These are phyloP conservation scores for Elsinoe australis DNA, from an alignment of 2,329 filamentous ascomycete genomes.

Conservation along the genomic window DNA sequence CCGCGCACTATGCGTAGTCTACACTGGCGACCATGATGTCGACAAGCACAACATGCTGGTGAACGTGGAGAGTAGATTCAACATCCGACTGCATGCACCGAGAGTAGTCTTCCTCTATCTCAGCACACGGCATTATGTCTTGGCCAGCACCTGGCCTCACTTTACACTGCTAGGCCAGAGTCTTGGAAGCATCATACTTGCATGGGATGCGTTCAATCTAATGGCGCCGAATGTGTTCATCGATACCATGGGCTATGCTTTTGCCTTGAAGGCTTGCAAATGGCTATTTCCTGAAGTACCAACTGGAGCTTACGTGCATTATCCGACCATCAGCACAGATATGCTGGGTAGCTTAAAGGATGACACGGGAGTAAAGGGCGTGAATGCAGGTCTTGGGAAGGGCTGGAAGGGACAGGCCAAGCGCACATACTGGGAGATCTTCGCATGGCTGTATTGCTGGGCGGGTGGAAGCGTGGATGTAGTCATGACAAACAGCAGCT, in stretches of 20 bases:
- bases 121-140: constrained; percentile 75
- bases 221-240: constrained; percentile 89
- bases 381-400: constrained; percentile 75
- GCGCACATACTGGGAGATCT: constrained; percentile 75
- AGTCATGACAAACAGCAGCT: constrained; percentile 95
- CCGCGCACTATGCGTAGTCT: constrained; percentile 80
- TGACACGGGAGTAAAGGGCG: constrained; percentile 49
- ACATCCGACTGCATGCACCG: constrained; percentile 77
- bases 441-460: constrained; percentile 73
- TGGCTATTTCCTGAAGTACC: constrained; percentile 72
- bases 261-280: constrained; percentile 74
- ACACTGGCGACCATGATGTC: constrained; percentile 89
- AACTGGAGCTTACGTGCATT: constrained; percentile 92
- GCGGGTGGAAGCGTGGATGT: constrained; percentile 80
- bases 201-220: constrained; percentile 87
- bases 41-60: constrained; percentile 69
- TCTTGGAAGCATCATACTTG: constrained; percentile 75
- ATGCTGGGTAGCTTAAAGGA: constrained; percentile 83
- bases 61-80: constrained; percentile 65
- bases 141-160: constrained; percentile 78
- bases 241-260: constrained; percentile 98
- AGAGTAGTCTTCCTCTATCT: constrained; percentile 86
- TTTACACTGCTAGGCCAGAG: constrained; percentile 95
- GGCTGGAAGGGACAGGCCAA: constrained; percentile 66
- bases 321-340: constrained; percentile 95